These are phyloP conservation scores for Trichoderma guizhouense DNA, from an alignment of 2,329 filamentous ascomycete species.

Conservation along the genomic window DNA sequence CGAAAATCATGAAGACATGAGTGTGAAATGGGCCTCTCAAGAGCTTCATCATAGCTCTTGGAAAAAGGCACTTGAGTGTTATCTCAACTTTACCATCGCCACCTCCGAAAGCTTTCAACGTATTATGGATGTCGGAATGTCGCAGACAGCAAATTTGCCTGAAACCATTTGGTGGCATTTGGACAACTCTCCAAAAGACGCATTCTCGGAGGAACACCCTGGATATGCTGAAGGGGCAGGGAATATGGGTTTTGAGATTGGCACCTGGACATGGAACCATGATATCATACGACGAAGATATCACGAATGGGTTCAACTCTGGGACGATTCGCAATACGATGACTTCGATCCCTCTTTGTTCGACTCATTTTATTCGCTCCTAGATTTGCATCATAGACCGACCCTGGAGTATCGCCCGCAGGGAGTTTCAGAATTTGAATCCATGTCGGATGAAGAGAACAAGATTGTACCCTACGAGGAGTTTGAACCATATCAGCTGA, in stretches of 20 bases:
- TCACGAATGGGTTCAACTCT: background rate
- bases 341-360: background rate
- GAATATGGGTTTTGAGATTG: background rate
- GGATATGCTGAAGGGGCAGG: background rate
- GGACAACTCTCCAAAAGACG: background rate
- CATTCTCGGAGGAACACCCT: background rate
- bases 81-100: background rate
- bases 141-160: background rate
- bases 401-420: background rate
- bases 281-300: background rate
- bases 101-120: background rate
- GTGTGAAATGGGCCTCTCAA: background rate
- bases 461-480: background rate
- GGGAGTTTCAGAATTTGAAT: background rate
- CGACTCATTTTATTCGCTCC: background rate
- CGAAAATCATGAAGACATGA: background rate
- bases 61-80: background rate
- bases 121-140: background rate
- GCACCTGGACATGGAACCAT: background rate
- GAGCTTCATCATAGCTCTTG: background rate
- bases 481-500: background rate
- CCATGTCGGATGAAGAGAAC: background rate
- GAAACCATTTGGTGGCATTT: background rate
- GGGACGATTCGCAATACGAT: background rate
- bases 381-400: background rate